phyloP scores from a whole-genome alignment of 805 yeast species.

The Candida insectorum region DNA sequence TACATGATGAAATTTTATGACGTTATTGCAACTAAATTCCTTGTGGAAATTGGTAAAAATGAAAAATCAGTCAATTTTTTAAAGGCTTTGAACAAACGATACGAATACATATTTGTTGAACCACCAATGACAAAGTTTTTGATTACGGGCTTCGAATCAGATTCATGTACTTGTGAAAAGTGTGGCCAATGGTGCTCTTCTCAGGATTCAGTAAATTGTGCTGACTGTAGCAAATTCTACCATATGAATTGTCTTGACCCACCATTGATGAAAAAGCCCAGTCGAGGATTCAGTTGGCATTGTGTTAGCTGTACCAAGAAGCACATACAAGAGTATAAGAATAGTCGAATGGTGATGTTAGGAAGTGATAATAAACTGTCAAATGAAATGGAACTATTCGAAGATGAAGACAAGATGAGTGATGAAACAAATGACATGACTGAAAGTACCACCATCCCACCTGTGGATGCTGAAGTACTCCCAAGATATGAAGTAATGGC shows the following conservation, averaged over 20 bases:
- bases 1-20: constrained; percentile 83
- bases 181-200: constrained; percentile 85
- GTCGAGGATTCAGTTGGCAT: constrained; percentile 87
- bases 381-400: constrained; percentile 32
- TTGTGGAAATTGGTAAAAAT: constrained; percentile 30
- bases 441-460: constrained; percentile 11
- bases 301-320: constrained; percentile 75
- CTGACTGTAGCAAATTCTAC: constrained; percentile 65
- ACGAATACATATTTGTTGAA: constrained; percentile 74
- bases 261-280: constrained; percentile 74
- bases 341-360: constrained; percentile 38
- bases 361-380: constrained; percentile 40
- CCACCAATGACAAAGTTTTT: constrained; percentile 60
- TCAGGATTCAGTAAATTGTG: constrained; percentile 71
- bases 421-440: neutral
- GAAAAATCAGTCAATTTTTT: constrained; percentile 58
- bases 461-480: constrained; percentile 12
- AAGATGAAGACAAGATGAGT: constrained; percentile 13
- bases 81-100: constrained; percentile 61
- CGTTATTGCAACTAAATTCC: constrained; percentile 56
- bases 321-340: constrained; percentile 44
- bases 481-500: constrained; percentile 62
- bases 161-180: constrained; percentile 55
- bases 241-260: constrained; percentile 88
- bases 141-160: constrained; percentile 55